These are phyloP conservation scores for Lachancea sp. DNA, from an alignment of 805 yeast species.

Conservation along the genomic window DNA sequence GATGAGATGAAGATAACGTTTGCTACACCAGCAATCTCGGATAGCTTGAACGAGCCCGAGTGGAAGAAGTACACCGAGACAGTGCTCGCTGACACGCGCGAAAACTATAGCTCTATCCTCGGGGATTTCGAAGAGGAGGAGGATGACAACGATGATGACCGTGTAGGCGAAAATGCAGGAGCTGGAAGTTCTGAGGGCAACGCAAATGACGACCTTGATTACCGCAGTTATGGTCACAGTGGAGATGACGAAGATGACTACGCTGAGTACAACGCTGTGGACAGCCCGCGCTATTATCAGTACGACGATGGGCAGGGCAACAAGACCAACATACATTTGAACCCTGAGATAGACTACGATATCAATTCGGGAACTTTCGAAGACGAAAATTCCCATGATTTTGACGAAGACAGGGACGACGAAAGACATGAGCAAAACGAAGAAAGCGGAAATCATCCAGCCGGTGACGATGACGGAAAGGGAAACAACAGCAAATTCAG, in stretches of 20 bases:
- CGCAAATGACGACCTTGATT: constrained; percentile 3
- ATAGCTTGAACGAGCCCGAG: constrained; percentile 25
- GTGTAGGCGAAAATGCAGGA: constrained; percentile 21
- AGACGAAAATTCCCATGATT: constrained; percentile 19
- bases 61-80: constrained; percentile 84
- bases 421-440: constrained; percentile 16
- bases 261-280: constrained; percentile 24
- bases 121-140: constrained; percentile 62
- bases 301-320: constrained; percentile 33
- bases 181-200: constrained; percentile 12
- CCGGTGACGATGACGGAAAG: constrained; percentile 1
- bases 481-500: constrained; percentile 23
- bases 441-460: neutral
- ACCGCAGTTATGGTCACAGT: constrained; percentile 4
- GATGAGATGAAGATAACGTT: constrained; percentile 30
- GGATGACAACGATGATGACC: constrained; percentile 27
- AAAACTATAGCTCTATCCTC: constrained; percentile 86
- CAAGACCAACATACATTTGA: constrained; percentile 29
- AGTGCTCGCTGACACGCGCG: constrained; percentile 80
- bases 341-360: constrained; percentile 36
- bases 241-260: constrained; percentile 40
- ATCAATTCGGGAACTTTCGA: constrained; percentile 9
- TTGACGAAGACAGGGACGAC: constrained; percentile 20
- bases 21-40: constrained; percentile 21
- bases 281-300: constrained; percentile 32